Percentiles rank a stretch among this genome's conserved stretches.
Evolutionary conservation across 345 rosid species (phyloP).

Genomic region (Boechera divaricarpa): DNA sequence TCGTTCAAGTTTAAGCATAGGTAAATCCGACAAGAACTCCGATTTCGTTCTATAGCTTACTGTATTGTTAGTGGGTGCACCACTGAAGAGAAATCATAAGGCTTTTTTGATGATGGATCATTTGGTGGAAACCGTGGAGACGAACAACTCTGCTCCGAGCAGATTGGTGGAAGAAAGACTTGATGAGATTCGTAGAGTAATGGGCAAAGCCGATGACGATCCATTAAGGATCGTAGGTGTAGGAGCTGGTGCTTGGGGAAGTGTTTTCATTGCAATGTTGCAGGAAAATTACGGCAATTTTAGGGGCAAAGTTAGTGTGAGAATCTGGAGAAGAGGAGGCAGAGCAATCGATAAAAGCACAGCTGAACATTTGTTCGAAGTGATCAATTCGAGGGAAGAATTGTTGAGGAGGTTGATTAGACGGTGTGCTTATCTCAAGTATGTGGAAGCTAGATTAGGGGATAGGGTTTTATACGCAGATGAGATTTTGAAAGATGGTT

Average conservation of each 20-base stretch:
- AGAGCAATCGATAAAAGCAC: conserved; percentile 76
- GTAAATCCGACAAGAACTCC: conserved; percentile 1
- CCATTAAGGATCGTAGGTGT: conserved; percentile 89
- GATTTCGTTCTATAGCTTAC: conserved; percentile 4
- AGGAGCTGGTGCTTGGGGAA: conserved; percentile 99
- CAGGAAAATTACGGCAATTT: conserved; percentile 80
- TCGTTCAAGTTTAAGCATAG: conserved; percentile 29
- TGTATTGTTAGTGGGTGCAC: not conserved
- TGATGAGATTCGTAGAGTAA: conserved; percentile 71
- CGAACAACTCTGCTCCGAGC: conserved; percentile 34
- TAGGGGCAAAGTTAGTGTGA: conserved; percentile 76
- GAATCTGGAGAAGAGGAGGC: conserved; percentile 96
- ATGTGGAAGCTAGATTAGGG: conserved; percentile 94
- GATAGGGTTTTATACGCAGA: conserved; percentile 84
- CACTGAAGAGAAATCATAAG: conserved; percentile 22
- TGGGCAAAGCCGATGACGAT: conserved; percentile 82
- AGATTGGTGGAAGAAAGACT: conserved; percentile 67
- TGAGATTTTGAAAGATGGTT: conserved; percentile 97
- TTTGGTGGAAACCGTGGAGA: conserved; percentile 26
- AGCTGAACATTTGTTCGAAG: conserved; percentile 90
- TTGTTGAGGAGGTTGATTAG: conserved; percentile 86
- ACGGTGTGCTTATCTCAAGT: conserved; percentile 92
- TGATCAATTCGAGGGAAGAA: conserved; percentile 91
- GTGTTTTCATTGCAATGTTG: conserved; percentile 90
- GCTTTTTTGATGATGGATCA: conserved; percentile 30